Conservation (phyloP, 805 yeast genomes). For the Kazachstania martiniae region DNA sequence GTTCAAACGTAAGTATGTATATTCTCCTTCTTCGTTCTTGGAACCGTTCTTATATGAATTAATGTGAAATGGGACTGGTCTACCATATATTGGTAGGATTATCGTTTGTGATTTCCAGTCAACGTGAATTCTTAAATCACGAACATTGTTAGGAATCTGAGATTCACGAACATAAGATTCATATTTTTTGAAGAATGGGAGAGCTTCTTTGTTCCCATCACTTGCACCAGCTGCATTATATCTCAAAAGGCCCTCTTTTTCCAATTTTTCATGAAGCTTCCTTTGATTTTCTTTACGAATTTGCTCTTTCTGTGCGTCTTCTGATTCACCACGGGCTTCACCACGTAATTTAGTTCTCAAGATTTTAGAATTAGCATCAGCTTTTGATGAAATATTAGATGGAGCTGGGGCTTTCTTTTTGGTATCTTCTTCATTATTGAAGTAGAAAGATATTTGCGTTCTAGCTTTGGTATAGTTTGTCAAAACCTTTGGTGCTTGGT, state of each 20-base stretch:
- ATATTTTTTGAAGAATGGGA: constrained; percentile 70
- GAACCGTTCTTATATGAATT: constrained; percentile 90
- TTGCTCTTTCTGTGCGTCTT: constrained; percentile 65
- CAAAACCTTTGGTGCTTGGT: constrained; percentile 47
- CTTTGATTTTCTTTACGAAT: constrained; percentile 74
- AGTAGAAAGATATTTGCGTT: constrained; percentile 72
- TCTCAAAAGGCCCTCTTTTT: constrained; percentile 75
- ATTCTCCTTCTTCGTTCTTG: constrained; percentile 93
- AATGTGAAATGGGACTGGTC: constrained; percentile 97
- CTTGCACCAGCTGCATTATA: constrained; percentile 72
- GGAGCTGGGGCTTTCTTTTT: constrained; percentile 28
- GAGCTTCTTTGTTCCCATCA: constrained; percentile 35
- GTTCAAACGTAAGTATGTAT: constrained; percentile 78
- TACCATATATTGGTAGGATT: constrained; percentile 81
- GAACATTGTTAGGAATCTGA: constrained; percentile 76
- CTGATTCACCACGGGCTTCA: constrained; percentile 53
- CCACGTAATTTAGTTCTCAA: constrained; percentile 71
- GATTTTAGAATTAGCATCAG: constrained; percentile 45
- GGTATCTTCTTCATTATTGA: constrained; percentile 55
- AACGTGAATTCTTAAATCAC: constrained; percentile 76
- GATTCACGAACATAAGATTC: constrained; percentile 91
- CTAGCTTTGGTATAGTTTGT: constrained; percentile 66
- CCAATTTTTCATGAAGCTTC: constrained; percentile 74
- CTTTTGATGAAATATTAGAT: constrained; percentile 22
- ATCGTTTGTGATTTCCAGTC: constrained; percentile 84